phyloP scores from a whole-genome alignment of 2,329 filamentous ascomycete genomes.

The Paecilomyces niveus region DNA sequence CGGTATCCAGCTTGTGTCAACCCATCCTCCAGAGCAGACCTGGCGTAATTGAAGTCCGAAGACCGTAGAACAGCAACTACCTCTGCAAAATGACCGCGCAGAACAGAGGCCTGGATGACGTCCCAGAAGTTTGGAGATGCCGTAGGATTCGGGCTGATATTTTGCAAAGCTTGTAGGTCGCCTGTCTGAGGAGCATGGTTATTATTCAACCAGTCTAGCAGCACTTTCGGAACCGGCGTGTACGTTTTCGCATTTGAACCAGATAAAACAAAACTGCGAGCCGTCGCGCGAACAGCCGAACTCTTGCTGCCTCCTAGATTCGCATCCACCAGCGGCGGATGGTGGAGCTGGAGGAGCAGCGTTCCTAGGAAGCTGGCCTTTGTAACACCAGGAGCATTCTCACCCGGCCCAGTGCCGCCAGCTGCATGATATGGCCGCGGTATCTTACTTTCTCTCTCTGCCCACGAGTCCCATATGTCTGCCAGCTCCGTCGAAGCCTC shows the following conservation, averaged over 20 bases:
- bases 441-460: slow-evolving; percentile 38
- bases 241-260: slow-evolving; percentile 18
- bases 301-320: slow-evolving; percentile 14
- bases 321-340: slow-evolving; percentile 46
- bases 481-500: slow-evolving; percentile 28
- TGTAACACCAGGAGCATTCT: slow-evolving; percentile 55
- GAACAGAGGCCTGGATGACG: slow-evolving; percentile 62
- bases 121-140: slow-evolving; percentile 79
- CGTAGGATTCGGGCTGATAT: slow-evolving; percentile 63
- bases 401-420: slow-evolving; percentile 59
- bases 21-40: slow-evolving; percentile 56
- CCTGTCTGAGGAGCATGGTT: slow-evolving; percentile 66
- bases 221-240: slow-evolving; percentile 60
- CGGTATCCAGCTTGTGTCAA: slow-evolving; percentile 61
- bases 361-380: slow-evolving; percentile 75
- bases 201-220: slow-evolving; percentile 75
- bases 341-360: slow-evolving; percentile 71
- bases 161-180: slow-evolving; percentile 59
- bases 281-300: slow-evolving; percentile 16
- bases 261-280: slow-evolving; percentile 22
- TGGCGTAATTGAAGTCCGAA: slow-evolving; percentile 72
- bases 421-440: slow-evolving; percentile 31
- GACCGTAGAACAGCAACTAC: slow-evolving; percentile 62
- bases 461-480: slow-evolving; percentile 24
- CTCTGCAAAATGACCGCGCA: slow-evolving; percentile 66